Evolutionary conservation across 305 asterid genomes (phyloP), one percentile per base, ranked within the genome.

Genomic region (Rubia balearica): DNA sequence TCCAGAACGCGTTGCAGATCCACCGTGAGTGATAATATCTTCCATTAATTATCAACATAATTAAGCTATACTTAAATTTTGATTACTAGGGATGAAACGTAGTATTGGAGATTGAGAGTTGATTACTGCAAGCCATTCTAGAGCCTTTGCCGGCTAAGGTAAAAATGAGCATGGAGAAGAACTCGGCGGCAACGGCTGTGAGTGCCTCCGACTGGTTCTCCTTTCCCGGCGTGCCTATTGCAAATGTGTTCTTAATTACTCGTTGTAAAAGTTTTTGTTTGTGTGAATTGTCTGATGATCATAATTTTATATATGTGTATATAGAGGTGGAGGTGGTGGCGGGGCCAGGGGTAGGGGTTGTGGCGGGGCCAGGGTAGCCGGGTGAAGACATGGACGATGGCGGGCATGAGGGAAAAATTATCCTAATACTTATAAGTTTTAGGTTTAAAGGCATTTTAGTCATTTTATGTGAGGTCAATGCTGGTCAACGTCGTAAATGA

Each of bases 141-240:
- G 82, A 74, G 40, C 82, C 82, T 78, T 74, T 41, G 0, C 80
- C 80, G 36, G 83, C 80, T 38, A 76, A 76, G 56, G 73, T 79
- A 49, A 80, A 76, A 42, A 81, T 81, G 24, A 81, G 68, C 84
- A 71, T 77, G 7, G 82, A 81, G 64, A 81, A 74, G 78, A 81
- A 77, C 66, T 80, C 84, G 3, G 84, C 84, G 4, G 69, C 56
- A 1, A 76, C 80, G 0, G 80, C 84, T 61, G 43, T 77, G n/a
- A 77, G 73, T 36, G 84, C 80, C 46, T 75, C 76, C 3, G 82
- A 80, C 45, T 57, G 61, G 46, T 74, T 74, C 21, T 78, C 82
- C 67, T 77, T 80, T 16, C 76, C 70, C 0, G 78, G 78, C 14
- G 67, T 69, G 43, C 82, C 84, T 3, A 81, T 22, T 7, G 84